Evolutionary conservation across 2,329 filamentous ascomycete species (phyloP).

Genomic region (Cladosporium phlei): DNA sequence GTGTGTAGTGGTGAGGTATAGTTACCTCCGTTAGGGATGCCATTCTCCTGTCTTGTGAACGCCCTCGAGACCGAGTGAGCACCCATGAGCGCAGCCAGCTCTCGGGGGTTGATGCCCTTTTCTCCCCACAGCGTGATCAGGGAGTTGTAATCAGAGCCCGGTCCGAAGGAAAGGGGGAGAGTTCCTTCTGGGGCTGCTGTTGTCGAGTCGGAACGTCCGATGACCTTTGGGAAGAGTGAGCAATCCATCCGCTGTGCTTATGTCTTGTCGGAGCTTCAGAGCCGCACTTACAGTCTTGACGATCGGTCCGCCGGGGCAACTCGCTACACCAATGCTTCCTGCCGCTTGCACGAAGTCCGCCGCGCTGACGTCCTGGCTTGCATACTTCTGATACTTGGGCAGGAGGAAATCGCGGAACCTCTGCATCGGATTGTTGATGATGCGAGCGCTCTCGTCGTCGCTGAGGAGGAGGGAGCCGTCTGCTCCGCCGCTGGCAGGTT

Average conservation of each 20-base stretch:
- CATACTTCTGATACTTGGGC: constrained; percentile 33
- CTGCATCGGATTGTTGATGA: constrained; percentile 44
- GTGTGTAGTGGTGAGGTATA: too few relatives aligned
- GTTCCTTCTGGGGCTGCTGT: constrained; percentile 39
- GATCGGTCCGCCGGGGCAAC: constrained; percentile 17
- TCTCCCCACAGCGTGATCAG: constrained; percentile 45
- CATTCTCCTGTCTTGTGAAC: constrained; percentile 27
- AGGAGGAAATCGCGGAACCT: constrained; percentile 39
- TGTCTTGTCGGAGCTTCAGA: background rate
- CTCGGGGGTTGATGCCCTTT: constrained; percentile 48
- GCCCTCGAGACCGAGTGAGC: constrained; percentile 50
- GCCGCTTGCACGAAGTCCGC: constrained; percentile 53
- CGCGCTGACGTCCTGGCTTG: constrained; percentile 35
- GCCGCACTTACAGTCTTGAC: constrained; percentile 7
- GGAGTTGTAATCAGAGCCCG: constrained; percentile 33
- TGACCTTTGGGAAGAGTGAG: constrained; percentile 29
- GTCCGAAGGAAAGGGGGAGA: constrained; percentile 41
- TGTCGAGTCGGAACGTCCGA: constrained; percentile 45
- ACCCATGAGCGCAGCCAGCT: constrained; percentile 52
- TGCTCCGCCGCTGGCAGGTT: constrained; percentile 32
- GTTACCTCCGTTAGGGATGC: constrained; percentile 27
- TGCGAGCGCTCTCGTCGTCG: constrained; percentile 32
- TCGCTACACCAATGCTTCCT: constrained; percentile 37
- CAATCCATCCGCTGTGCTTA: background rate
- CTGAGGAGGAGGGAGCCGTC: constrained; percentile 38